These are phyloP conservation scores for Penicillium ochrochloron DNA, from an alignment of 495 filamentous ascomycete genomes.

Conservation along the genomic window DNA sequence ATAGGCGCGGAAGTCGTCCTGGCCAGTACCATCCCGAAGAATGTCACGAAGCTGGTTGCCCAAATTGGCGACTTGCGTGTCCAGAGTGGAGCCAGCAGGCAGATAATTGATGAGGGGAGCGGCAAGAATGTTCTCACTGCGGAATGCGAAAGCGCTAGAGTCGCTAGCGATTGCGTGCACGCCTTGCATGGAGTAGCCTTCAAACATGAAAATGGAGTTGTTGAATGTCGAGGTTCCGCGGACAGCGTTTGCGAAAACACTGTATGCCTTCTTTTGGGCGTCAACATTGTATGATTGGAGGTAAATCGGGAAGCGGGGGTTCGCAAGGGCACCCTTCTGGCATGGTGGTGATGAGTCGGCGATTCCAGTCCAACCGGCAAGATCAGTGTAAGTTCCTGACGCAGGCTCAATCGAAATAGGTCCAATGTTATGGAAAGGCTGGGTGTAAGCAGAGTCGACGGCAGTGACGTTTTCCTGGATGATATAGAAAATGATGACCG, in stretches of 20 bases:
- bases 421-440: slow-evolving; percentile 49
- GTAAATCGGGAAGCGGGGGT: slow-evolving; percentile 57
- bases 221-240: slow-evolving; percentile 37
- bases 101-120: slow-evolving; percentile 48
- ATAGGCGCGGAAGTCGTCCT: slow-evolving; percentile 49
- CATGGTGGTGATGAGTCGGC: slow-evolving; percentile 41
- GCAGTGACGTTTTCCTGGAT: slow-evolving; percentile 53
- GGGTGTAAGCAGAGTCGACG: slow-evolving; percentile 46
- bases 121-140: slow-evolving; percentile 48
- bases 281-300: slow-evolving; percentile 48
- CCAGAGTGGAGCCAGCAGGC: slow-evolving; percentile 19
- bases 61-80: not conserved
- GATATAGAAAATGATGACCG: slow-evolving; percentile 56
- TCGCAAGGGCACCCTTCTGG: slow-evolving; percentile 50
- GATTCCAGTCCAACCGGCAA: slow-evolving; percentile 49
- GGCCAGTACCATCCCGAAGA: slow-evolving; percentile 43
- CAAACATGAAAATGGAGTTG: slow-evolving; percentile 57
- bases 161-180: slow-evolving; percentile 43
- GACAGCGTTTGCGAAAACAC: slow-evolving; percentile 40
- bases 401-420: slow-evolving; percentile 40
- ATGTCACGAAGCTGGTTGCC: slow-evolving; percentile 45
- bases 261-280: slow-evolving; percentile 46
- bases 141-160: slow-evolving; percentile 50
- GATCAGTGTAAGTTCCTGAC: slow-evolving; percentile 49
- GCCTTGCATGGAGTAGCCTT: slow-evolving; percentile 55